These are phyloP conservation scores for Apodospora peruviana DNA, from an alignment of 495 filamentous ascomycete species.

Conservation along the genomic window DNA sequence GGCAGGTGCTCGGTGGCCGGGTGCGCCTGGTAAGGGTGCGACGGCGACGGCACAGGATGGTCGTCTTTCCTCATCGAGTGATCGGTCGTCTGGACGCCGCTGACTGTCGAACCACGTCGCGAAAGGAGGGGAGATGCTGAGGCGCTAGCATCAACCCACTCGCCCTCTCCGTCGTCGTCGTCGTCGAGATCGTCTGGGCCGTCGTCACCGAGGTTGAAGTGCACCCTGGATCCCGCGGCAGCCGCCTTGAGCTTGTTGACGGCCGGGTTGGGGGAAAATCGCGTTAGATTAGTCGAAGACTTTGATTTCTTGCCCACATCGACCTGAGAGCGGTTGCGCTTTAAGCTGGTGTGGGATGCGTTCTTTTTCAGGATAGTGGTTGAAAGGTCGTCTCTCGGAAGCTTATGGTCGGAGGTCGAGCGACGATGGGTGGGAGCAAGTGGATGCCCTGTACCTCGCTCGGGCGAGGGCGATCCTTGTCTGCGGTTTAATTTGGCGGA, in stretches of 20 bases:
- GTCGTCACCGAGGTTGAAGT: conserved; percentile 48
- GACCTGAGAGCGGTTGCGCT: conserved; percentile 45
- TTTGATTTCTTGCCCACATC: conserved; percentile 44
- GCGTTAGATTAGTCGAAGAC: conserved; percentile 39
- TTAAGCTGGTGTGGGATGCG: conserved; percentile 36
- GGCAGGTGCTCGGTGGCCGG: conserved; percentile 3
- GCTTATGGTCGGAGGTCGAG: conserved; percentile 36
- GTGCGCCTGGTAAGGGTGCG: neutral
- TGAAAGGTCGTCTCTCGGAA: conserved; percentile 24
- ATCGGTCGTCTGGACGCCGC: conserved; percentile 23
- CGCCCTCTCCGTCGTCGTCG: conserved; percentile 34
- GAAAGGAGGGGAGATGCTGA: conserved; percentile 51
- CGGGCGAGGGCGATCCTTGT: conserved; percentile 30
- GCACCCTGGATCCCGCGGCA: conserved; percentile 34
- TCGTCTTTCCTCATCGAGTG: conserved; percentile 14
- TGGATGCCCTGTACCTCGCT: conserved; percentile 20
- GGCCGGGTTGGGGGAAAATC: conserved; percentile 36
- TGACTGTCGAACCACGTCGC: conserved; percentile 39
- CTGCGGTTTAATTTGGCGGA: conserved; percentile 35
- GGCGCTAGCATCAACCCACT: conserved; percentile 52
- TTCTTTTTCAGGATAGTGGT: conserved; percentile 41
- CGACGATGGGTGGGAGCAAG: conserved; percentile 37
- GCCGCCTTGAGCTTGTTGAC: conserved; percentile 29
- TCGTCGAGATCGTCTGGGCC: conserved; percentile 37
- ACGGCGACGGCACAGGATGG: neutral